Conservation (phyloP, 257 asterid species). For the Solanum habrochaites region DNA sequence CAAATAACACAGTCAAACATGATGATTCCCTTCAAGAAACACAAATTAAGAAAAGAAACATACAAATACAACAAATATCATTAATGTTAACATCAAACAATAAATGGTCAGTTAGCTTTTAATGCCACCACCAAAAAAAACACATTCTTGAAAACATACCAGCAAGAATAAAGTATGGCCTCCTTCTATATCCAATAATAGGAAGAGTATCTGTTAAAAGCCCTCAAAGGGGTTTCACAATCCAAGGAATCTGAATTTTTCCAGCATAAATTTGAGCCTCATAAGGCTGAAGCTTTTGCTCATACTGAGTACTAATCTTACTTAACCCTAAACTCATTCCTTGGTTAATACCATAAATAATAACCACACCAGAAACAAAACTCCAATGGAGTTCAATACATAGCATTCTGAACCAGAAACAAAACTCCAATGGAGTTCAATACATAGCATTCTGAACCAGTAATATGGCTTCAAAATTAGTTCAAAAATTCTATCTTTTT, state of each 20-base stretch:
- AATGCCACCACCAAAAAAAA: not conserved
- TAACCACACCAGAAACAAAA: conserved; percentile 37
- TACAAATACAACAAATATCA: not conserved
- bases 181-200: conserved; percentile 33
- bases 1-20: not conserved
- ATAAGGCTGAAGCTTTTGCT: conserved; percentile 57
- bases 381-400: conserved; percentile 33
- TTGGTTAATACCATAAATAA: conserved; percentile 52
- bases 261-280: conserved; percentile 46
- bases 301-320: conserved; percentile 55
- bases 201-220: conserved; percentile 52
- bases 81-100: not conserved
- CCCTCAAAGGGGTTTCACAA: conserved; percentile 65
- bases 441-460: conserved; percentile 54
- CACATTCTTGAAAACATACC: conserved; percentile 8
- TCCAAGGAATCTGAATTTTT: conserved; percentile 51
- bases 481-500: conserved; percentile 8
- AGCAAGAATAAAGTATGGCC: conserved; percentile 47
- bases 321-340: conserved; percentile 43
- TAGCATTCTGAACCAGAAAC: conserved; percentile 58
- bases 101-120: not conserved
- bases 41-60: not conserved
- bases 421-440: conserved; percentile 37
- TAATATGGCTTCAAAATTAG: conserved; percentile 30
- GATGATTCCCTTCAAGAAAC: not conserved